Percentiles rank a stretch among this genome's conserved stretches.
Conservation (phyloP, 1,284 basidiomycete genomes). For the Irpex sp. region DNA sequence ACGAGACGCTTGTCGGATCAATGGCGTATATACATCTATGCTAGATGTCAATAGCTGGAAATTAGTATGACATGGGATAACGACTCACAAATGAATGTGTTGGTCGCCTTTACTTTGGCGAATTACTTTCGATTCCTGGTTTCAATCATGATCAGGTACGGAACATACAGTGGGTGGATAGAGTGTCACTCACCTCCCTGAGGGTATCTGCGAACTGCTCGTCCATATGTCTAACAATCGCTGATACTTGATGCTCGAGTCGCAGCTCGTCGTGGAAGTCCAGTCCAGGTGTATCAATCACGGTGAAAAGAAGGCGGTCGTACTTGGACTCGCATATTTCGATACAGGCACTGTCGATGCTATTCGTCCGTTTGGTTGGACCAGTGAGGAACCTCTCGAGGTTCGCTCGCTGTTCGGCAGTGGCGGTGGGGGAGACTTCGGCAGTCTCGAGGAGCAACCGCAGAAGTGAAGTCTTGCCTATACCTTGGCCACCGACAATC, state of each 20-base stretch:
- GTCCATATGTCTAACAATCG: slow-evolving; percentile 71
- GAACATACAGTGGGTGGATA: no score
- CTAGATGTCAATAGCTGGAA: slow-evolving; percentile 16
- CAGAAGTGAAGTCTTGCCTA: slow-evolving; percentile 74
- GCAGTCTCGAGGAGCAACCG: slow-evolving; percentile 71
- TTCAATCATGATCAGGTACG: background rate
- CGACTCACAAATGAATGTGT: slow-evolving; percentile 74
- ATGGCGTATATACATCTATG: slow-evolving; percentile 77
- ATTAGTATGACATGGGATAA: slow-evolving; percentile 10
- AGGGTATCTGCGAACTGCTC: slow-evolving; percentile 77
- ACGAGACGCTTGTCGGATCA: slow-evolving; percentile 66
- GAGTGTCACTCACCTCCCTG: slow-evolving; percentile 57
- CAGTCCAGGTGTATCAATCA: slow-evolving; percentile 79
- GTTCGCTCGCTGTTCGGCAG: slow-evolving; percentile 60
- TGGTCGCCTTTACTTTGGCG: slow-evolving; percentile 81
- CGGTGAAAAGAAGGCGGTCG: slow-evolving; percentile 69
- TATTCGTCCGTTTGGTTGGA: slow-evolving; percentile 51
- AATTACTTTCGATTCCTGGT: slow-evolving; percentile 79
- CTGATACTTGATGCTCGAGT: slow-evolving; percentile 70
- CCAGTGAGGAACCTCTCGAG: slow-evolving; percentile 59
- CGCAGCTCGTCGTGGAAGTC: slow-evolving; percentile 71
- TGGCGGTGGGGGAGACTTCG: slow-evolving; percentile 68
- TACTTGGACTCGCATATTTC: slow-evolving; percentile 79
- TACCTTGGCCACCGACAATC: slow-evolving; percentile 76
- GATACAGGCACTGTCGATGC: slow-evolving; percentile 61